A percentile compares a stretch with the other conserved stretches of the same genome.
These are phyloP conservation scores for Calonectria pauciramosa DNA, from an alignment of 2,329 filamentous ascomycete species.

Conservation along the genomic window DNA sequence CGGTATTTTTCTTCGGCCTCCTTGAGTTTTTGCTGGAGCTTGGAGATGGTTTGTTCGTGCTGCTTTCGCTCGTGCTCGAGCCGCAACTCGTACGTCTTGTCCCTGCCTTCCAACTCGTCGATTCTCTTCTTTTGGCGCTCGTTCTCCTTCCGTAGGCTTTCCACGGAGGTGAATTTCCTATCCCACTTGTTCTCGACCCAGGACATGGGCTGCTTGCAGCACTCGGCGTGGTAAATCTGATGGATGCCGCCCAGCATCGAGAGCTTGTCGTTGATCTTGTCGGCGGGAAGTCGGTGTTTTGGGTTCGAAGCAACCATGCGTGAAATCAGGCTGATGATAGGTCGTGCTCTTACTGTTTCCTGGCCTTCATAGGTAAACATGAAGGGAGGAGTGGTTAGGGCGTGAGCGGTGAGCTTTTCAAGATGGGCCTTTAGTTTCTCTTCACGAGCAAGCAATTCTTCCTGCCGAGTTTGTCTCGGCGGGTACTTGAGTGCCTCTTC, in stretches of 20 bases:
- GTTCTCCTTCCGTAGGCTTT: conserved; percentile 50
- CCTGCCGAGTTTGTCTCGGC: conserved; percentile 43
- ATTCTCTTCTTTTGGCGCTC: conserved; percentile 51
- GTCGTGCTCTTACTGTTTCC: conserved; percentile 56
- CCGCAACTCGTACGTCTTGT: conserved; percentile 56
- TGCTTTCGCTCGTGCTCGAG: conserved; percentile 53
- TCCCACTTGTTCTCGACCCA: conserved; percentile 56
- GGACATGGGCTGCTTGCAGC: conserved; percentile 57
- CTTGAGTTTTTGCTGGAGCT: conserved; percentile 52
- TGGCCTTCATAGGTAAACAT: conserved; percentile 55
- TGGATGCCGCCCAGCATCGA: conserved; percentile 61
- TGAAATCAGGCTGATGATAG: conserved; percentile 54
- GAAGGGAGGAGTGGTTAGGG: conserved; percentile 51
- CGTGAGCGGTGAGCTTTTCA: conserved; percentile 50
- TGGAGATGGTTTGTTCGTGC: conserved; percentile 50
- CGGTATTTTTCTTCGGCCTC: conserved; percentile 51
- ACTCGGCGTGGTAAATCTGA: conserved; percentile 61
- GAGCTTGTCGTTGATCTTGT: conserved; percentile 56
- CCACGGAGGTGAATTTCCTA: conserved; percentile 47
- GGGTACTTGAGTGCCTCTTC: conserved; percentile 54
- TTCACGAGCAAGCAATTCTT: conserved; percentile 51
- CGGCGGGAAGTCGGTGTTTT: conserved; percentile 49
- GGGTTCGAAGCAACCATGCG: conserved; percentile 53
- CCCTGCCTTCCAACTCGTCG: conserved; percentile 53
- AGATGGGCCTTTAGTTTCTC: conserved; percentile 53